Evolutionary conservation across 2,329 filamentous ascomycete genomes (phyloP).

Genomic region (Aspergillus unguis): DNA sequence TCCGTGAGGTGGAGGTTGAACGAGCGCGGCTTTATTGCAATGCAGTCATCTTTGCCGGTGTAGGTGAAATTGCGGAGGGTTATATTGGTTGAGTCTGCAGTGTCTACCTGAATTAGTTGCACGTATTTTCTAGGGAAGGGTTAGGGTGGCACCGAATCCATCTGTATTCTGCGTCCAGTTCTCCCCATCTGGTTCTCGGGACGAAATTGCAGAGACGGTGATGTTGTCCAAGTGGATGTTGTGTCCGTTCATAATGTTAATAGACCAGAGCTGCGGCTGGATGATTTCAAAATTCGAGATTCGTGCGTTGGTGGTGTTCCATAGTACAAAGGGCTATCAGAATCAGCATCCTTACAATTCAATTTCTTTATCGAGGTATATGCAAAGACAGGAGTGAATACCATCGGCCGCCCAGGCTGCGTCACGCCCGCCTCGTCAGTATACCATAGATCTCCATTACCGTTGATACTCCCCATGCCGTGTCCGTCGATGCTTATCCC

Average conservation of each 20-base stretch:
- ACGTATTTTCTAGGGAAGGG: neutral
- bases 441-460: constrained; percentile 56
- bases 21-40: constrained; percentile 60
- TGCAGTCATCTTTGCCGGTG: constrained; percentile 60
- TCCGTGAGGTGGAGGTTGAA: constrained; percentile 57
- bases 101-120: constrained; percentile 35
- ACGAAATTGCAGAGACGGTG: constrained; percentile 49
- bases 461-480: constrained; percentile 53
- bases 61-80: constrained; percentile 51
- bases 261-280: constrained; percentile 52
- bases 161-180: constrained; percentile 60
- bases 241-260: constrained; percentile 59
- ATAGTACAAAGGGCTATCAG: constrained; percentile 52
- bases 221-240: constrained; percentile 53
- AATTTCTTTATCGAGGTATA: too few relatives aligned
- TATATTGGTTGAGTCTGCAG: constrained; percentile 54
- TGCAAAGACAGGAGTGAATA: neutral
- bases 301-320: constrained; percentile 55
- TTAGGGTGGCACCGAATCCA: constrained; percentile 43
- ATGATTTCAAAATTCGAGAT: constrained; percentile 53
- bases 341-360: neutral
- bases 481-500: constrained; percentile 53
- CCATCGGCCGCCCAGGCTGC: constrained; percentile 51
- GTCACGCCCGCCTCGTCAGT: constrained; percentile 47
- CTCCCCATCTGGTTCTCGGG: constrained; percentile 48